Evolutionary conservation across 2,329 filamentous ascomycete species (phyloP), one percentile per base, ranked within the genome.

Genomic region (Mycosphaerella arachidis): DNA sequence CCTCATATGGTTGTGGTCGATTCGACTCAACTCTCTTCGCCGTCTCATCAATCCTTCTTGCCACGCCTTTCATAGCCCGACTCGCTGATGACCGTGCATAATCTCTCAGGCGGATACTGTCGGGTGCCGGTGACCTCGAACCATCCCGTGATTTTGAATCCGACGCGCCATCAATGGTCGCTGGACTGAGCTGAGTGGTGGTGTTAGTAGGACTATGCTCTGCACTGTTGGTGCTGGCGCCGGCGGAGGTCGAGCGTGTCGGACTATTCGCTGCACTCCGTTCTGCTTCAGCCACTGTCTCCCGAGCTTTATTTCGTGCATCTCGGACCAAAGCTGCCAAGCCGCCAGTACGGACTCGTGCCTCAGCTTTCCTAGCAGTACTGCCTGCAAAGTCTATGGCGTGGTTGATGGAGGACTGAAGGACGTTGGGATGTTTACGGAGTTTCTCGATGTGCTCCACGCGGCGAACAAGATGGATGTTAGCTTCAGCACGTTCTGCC

Each of bases 401-500:
- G 35, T 67, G 61, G 35, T 67, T 66, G 52, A 67, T 54, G 12
- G 61, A 61, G 10, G 59, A 61, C 8, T 60, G 59, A 24, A 66
- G 18, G n/a, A 66, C 60, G 30, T 67, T 67, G 4, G 65, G 65
- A 53, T 67, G 65, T 29, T 56, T 58, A 12, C 63, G 56, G 6
- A 67, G 59, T 10, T 60, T 53, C 45, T 66, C 65, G 9, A 67
- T 65, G 56, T 78, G 75, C 58, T 82, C 79, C 29, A 82, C 79
- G 33, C 79, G 73, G 12, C 79, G 73, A 0, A 76, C 81, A 12
- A 82, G 74, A 60, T 87, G 89, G 16, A 90, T 79, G 18, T 81
- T 86, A 1, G 86, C 79, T 35, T 73, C 70, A 29, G 76, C 73
- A 6, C 62, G 63, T 63, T 76, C 70, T 63, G 78, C 74, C 31